Percentiles rank a stretch among this genome's conserved stretches.
Conservation (phyloP, 345 rosid genomes). For the Bretschneidera sinensis region DNA sequence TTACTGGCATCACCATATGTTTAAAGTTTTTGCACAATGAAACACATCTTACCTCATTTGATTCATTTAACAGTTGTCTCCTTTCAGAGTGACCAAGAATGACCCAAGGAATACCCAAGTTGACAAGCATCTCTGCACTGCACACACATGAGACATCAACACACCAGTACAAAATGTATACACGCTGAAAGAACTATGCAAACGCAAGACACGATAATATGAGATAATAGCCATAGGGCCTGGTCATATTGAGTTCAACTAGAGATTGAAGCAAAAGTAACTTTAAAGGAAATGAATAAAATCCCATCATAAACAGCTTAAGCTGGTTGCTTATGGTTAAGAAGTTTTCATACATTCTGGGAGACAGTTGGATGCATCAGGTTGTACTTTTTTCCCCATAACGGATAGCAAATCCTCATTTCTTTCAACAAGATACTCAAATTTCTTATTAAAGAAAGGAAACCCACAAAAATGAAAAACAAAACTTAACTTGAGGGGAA, state of each 20-base stretch:
- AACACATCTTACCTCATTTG: conserved; percentile 54
- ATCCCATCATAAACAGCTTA: not conserved
- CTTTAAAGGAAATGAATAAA: not conserved
- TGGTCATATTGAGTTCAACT: not conserved
- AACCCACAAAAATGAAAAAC: too few relatives aligned
- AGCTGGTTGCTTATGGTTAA: not conserved
- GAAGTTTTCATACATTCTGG: not conserved
- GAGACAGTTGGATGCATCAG: not conserved
- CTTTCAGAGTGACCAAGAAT: conserved; percentile 95
- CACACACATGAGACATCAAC: conserved; percentile 10
- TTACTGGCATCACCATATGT: not conserved
- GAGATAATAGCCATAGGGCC: not conserved
- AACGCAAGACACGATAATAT: too few relatives aligned
- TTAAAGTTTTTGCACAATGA: conserved; percentile 2
- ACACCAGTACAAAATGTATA: too few relatives aligned
- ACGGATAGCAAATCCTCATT: too few relatives aligned
- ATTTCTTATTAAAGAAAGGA: too few relatives aligned
- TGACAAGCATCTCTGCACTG: conserved; percentile 92
- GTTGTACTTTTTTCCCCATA: not conserved
- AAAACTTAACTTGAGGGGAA: too few relatives aligned
- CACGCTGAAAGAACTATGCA: not conserved
- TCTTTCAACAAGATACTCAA: too few relatives aligned
- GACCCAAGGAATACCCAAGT: conserved; percentile 83
- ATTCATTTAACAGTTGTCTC: conserved; percentile 57
- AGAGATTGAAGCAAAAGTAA: not conserved